Evolutionary conservation across 257 asterid genomes (phyloP), one percentile per base, ranked within the genome.

Genomic region (Solanum chmielewskii): DNA sequence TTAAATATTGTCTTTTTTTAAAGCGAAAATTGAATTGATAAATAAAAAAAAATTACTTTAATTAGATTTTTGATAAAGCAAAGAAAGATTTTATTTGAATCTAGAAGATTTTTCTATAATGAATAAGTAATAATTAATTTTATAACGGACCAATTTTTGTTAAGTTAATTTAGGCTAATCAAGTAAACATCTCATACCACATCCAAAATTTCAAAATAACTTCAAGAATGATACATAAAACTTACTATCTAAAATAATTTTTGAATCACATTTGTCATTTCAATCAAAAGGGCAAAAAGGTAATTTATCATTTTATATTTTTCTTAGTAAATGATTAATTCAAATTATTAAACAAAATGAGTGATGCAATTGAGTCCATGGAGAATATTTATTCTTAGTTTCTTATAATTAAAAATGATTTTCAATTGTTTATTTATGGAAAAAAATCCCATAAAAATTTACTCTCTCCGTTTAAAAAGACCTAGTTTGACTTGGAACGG

Each of bases 1-100:
- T 56, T 4, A 52, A 52, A 52, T 52, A 52, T 0, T 52, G 10
- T 18, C 1, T 18, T 56, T 56, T 56, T 7, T 56, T 0, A 56
- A 56, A 56, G 25, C 0, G 3, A 56, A 56, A 4, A 56, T 0
- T 1, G 0, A 0, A 18, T 18, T 2, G 11, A 1, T 56, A 11
- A 56, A 56, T 20, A 2, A n/a, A 18, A 56, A 56, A 0, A 56
- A 56, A 3, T 18, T 18, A 20, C 1, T n/a, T 56, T 18, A 18
- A 18, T 56, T 56, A 56, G 4, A 2, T 10, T 18, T 56, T 56
- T 56, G 0, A 56, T 2, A 9, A 56, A 18, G 23, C n/a, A 18
- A 7, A 18, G 0, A 56, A 56, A 20, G 0, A 7, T 56, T 1
- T 56, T 56, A 56, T 56, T 56, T 56, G 25, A 56, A 56, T 56